These are phyloP conservation scores for Pythium sp. DNA, from an alignment of 352 stramenopile species.

Conservation along the genomic window DNA sequence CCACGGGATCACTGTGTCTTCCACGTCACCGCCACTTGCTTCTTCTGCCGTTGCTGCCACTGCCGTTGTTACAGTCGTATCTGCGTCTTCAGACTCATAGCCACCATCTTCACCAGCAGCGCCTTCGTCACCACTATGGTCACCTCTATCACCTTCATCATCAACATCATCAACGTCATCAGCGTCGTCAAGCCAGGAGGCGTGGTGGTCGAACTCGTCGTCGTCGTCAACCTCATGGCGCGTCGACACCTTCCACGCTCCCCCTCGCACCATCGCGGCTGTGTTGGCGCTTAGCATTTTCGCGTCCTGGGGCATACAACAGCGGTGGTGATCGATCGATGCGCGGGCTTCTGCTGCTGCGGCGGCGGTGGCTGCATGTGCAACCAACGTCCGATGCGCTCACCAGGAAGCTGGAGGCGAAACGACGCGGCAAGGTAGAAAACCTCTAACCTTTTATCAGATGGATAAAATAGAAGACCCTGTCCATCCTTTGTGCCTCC, in stretches of 20 bases:
- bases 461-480: neutral
- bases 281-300: conserved; percentile 9
- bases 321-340: neutral
- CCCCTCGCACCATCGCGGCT: neutral
- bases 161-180: neutral
- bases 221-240: conserved; percentile 13
- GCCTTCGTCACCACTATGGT: neutral
- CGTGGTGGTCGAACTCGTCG: conserved; percentile 9
- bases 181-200: conserved; percentile 14
- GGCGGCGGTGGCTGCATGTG: neutral
- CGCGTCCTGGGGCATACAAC: neutral
- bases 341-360: neutral
- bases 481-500: neutral
- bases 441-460: neutral
- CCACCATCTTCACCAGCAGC: conserved; percentile 1
- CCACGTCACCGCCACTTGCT: neutral
- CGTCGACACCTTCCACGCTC: neutral
- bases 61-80: neutral
- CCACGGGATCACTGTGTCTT: conserved; percentile 17
- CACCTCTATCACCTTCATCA: neutral
- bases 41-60: neutral
- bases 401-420: neutral
- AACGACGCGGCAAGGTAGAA: conserved; percentile 8
- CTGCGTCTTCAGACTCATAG: neutral
- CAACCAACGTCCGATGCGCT: conserved; percentile 8